Evolutionary conservation across 202 grass and related monocot species (phyloP), one percentile per base, ranked within the genome.

Genomic region (Schoenoplectus tabernaemontani): DNA sequence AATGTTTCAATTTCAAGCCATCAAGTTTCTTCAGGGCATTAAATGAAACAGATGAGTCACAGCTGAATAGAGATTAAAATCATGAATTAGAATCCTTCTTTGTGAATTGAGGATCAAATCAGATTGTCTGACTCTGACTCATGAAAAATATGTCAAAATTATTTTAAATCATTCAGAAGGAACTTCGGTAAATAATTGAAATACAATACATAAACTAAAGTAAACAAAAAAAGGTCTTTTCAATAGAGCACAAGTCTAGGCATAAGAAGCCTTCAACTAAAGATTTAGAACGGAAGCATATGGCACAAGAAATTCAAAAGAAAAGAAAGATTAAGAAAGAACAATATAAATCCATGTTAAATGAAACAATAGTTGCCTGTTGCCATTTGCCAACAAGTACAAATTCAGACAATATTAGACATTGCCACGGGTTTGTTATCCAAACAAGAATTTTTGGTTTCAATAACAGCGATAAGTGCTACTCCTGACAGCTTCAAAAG

Each of bases 51-150:
- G 4, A 75, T 54, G 24, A 53, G 24, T 36, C 70, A 71, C 74
- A n/a, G 17, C 28, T 67, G 68, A 81, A 33, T 10, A 44, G 13
- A 30, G 46, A 59, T 19, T 61, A 10, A 84, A 7, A 81, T 73
- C 65, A 59, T 28, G 26, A 22, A 64, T 32, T 17, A 72, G 15
- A n/a, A 72, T 10, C 64, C 15, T 78, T 16, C 23, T 42, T 42
- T 28, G 1, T 26, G 54, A 77, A 75, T 60, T 62, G 71, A 75
- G 34, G 41, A 77, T 23, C 77, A 71, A 36, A 34, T 75, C 26
- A 54, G 24, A 75, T 19, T 13, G 24, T 75, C 6, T n/a, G n/a
- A n/a, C n/a, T n/a, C n/a, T n/a, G 28, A 75, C 50, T 28, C 47
- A 75, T 36, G 16, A 75, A 34, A 54, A 36, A 26, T 15, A 15